Percentiles rank a stretch among this genome's conserved stretches.
Conservation (phyloP, 2,329 filamentous ascomycete species). For the Allantophomopsis lycopodina region DNA sequence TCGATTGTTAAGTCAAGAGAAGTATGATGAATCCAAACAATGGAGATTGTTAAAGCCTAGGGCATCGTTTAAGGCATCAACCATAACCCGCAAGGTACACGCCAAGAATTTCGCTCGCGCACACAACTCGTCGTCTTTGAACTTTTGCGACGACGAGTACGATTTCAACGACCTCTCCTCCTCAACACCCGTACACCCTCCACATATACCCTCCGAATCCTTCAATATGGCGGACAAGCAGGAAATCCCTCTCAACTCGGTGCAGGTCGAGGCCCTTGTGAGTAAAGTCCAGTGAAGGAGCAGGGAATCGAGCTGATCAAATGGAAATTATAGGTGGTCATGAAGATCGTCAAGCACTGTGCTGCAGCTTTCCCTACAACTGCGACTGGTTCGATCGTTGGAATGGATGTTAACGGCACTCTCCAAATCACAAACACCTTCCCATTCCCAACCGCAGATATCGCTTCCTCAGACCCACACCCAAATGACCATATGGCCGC, state of each 20-base stretch:
- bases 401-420: conserved; percentile 72
- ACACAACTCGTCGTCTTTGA: too few relatives aligned
- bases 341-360: conserved; percentile 97
- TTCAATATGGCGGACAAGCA: conserved; percentile 46
- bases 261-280: conserved; percentile 92
- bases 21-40: too few relatives aligned
- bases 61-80: too few relatives aligned
- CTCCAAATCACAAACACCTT: conserved; percentile 93
- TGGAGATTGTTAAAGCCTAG: too few relatives aligned
- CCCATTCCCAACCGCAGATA: conserved; percentile 76
- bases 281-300: conserved; percentile 24
- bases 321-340: conserved; percentile 53
- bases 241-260: conserved; percentile 66
- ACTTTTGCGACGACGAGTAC: too few relatives aligned
- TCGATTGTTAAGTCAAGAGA: too few relatives aligned
- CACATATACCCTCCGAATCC: background rate
- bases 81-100: too few relatives aligned
- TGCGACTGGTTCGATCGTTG: conserved; percentile 81
- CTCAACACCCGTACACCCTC: too few relatives aligned
- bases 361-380: conserved; percentile 76
- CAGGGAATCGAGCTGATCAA: conserved; percentile 19
- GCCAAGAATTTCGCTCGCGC: too few relatives aligned
- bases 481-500: conserved; percentile 52
- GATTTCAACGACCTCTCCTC: too few relatives aligned
- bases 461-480: conserved; percentile 53